phyloP scores from a whole-genome alignment of 1,139 yeast species.

The Suhomyces kunorum region DNA sequence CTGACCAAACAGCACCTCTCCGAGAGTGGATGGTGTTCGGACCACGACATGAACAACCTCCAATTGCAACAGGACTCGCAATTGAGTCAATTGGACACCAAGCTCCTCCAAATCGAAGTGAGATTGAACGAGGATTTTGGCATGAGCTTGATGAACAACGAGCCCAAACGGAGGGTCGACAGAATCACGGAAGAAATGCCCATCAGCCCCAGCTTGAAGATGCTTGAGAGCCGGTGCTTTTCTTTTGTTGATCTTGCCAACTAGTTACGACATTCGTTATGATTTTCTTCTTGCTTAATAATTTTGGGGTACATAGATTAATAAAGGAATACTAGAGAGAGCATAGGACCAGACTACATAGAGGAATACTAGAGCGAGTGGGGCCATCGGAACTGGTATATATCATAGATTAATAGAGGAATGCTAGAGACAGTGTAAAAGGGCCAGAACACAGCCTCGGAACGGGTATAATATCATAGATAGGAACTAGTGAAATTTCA shows the following conservation, averaged over 20 bases:
- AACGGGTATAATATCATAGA: no score
- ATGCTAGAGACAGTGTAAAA: no score
- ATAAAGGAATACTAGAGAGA: not conserved
- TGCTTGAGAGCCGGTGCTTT: constrained; percentile 30
- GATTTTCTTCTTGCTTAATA: constrained; percentile 10
- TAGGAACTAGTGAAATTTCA: no score
- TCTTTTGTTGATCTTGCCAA: constrained; percentile 23
- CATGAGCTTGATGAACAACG: constrained; percentile 22
- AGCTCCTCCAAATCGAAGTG: constrained; percentile 34
- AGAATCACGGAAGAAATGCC: constrained; percentile 17
- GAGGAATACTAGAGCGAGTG: no score
- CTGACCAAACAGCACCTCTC: constrained; percentile 36
- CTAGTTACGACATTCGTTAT: constrained; percentile 9
- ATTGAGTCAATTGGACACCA: constrained; percentile 35
- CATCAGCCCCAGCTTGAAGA: constrained; percentile 27
- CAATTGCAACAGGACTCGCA: constrained; percentile 39
- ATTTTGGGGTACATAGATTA: constrained; percentile 4
- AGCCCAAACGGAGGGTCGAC: constrained; percentile 6
- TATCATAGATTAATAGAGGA: no score
- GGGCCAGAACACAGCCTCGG: no score
- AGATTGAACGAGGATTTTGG: constrained; percentile 31
- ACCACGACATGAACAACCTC: constrained; percentile 44
- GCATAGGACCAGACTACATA: no score
- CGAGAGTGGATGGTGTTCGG: constrained; percentile 49
- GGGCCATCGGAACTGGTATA: no score